phyloP scores from a whole-genome alignment of 1,139 yeast genomes.

The Insectozyma bohioensis region DNA sequence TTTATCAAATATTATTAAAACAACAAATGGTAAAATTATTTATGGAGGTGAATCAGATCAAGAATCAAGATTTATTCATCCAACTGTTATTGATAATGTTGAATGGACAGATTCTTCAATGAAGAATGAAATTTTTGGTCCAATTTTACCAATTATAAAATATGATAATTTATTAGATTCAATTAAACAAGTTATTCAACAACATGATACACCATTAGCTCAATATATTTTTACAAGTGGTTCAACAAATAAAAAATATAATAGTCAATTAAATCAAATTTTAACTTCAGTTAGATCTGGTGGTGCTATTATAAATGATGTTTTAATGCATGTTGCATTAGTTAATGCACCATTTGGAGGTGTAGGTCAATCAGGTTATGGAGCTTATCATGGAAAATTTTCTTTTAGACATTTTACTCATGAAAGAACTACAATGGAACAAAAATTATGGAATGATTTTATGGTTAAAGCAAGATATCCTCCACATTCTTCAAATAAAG shows the following conservation, averaged over 20 bases:
- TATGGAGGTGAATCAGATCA: conserved; percentile 55
- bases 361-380: conserved; percentile 77
- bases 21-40: conserved; percentile 59
- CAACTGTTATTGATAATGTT: conserved; percentile 68
- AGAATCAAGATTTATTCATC: conserved; percentile 57
- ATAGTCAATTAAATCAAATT: conserved; percentile 52
- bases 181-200: conserved; percentile 43
- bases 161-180: conserved; percentile 51
- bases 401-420: conserved; percentile 79
- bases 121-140: conserved; percentile 82
- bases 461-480: conserved; percentile 65
- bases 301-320: conserved; percentile 69
- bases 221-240: conserved; percentile 68
- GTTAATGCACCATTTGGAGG: conserved; percentile 91
- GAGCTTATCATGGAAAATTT: conserved; percentile 76
- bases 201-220: conserved; percentile 88
- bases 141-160: conserved; percentile 72
- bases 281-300: conserved; percentile 68
- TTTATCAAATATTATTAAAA: conserved; percentile 44
- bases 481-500: conserved; percentile 50
- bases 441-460: conserved; percentile 66
- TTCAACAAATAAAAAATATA: conserved; percentile 30
- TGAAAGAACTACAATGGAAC: conserved; percentile 66
- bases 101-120: conserved; percentile 67
- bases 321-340: conserved; percentile 69